Evolutionary conservation across 2,329 filamentous ascomycete genomes (phyloP).

Genomic region (Verruconis gallopava): DNA sequence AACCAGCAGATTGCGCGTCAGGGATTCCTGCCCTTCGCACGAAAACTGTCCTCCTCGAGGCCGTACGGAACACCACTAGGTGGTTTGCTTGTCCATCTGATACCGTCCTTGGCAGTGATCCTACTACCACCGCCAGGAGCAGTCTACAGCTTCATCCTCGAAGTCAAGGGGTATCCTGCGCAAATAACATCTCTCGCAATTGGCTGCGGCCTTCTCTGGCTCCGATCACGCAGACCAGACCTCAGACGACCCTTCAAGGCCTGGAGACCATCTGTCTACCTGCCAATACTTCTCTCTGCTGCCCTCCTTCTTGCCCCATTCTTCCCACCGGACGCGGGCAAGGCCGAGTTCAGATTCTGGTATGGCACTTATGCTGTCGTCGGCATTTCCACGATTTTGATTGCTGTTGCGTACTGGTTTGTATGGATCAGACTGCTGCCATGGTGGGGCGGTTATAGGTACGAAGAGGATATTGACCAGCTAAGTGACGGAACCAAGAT

Average conservation of each 20-base stretch:
- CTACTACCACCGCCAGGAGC: slow-evolving; percentile 49
- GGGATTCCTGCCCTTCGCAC: slow-evolving; percentile 54
- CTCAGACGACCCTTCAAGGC: slow-evolving; percentile 44
- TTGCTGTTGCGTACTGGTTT: slow-evolving; percentile 55
- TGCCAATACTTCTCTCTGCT: slow-evolving; percentile 4
- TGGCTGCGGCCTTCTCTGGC: slow-evolving; percentile 44
- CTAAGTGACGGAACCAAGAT: slow-evolving; percentile 55
- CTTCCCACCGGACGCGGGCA: slow-evolving; percentile 40
- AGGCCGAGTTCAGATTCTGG: slow-evolving; percentile 35
- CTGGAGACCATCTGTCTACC: slow-evolving; percentile 5
- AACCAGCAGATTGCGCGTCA: slow-evolving; percentile 63
- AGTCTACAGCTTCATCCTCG: slow-evolving; percentile 60
- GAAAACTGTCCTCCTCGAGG: slow-evolving; percentile 47
- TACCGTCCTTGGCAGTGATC: slow-evolving; percentile 56
- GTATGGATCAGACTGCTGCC: slow-evolving; percentile 52
- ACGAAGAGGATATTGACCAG: slow-evolving; percentile 48
- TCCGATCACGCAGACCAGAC: slow-evolving; percentile 47
- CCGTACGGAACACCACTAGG: slow-evolving; percentile 57
- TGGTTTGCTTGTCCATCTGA: slow-evolving; percentile 54
- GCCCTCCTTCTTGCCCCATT: slow-evolving; percentile 41
- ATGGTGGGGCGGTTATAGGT: slow-evolving; percentile 41
- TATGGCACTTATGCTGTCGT: slow-evolving; percentile 42
- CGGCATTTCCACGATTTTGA: slow-evolving; percentile 39
- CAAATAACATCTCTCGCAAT: slow-evolving; percentile 48
- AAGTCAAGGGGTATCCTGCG: slow-evolving; percentile 56